Percentiles rank a stretch among this genome's conserved stretches.
Evolutionary conservation across 2,329 filamentous ascomycete genomes (phyloP).

Genomic region (Alternaria incomplexa): DNA sequence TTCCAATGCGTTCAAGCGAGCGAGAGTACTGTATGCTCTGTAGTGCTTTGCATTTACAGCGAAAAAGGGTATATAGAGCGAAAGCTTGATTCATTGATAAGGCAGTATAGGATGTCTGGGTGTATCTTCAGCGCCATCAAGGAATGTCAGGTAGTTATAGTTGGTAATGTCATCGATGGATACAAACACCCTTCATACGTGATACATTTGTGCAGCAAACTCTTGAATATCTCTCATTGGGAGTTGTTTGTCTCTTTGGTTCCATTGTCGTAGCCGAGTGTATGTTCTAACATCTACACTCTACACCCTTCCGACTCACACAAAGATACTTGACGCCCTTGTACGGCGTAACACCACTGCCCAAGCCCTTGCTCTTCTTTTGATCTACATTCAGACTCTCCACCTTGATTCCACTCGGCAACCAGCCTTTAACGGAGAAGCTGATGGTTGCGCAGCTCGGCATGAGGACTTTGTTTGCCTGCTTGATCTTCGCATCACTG

Average conservation of each 20-base stretch:
- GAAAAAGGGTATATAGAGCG: not conserved
- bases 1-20: not conserved
- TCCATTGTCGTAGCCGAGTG: not conserved
- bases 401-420: slow-evolving; percentile 68
- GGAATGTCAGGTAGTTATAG: not conserved
- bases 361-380: slow-evolving; percentile 84
- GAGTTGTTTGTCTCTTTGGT: not conserved
- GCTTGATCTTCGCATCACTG: slow-evolving; percentile 61
- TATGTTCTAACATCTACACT: slow-evolving; percentile 40
- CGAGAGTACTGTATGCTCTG: not conserved
- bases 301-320: slow-evolving; percentile 63
- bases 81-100: not conserved
- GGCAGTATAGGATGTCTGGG: not conserved
- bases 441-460: slow-evolving; percentile 54
- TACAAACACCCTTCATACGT: not conserved
- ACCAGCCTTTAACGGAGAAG: slow-evolving; percentile 66
- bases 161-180: not conserved
- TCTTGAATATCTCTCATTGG: not conserved
- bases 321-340: slow-evolving; percentile 99
- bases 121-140: not conserved
- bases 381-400: slow-evolving; percentile 68
- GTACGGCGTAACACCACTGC: slow-evolving; percentile 89
- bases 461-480: slow-evolving; percentile 62
- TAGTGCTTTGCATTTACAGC: not conserved
- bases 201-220: not conserved